phyloP scores from a whole-genome alignment of 2,329 filamentous ascomycete genomes.

The Verruconis gallopava region DNA sequence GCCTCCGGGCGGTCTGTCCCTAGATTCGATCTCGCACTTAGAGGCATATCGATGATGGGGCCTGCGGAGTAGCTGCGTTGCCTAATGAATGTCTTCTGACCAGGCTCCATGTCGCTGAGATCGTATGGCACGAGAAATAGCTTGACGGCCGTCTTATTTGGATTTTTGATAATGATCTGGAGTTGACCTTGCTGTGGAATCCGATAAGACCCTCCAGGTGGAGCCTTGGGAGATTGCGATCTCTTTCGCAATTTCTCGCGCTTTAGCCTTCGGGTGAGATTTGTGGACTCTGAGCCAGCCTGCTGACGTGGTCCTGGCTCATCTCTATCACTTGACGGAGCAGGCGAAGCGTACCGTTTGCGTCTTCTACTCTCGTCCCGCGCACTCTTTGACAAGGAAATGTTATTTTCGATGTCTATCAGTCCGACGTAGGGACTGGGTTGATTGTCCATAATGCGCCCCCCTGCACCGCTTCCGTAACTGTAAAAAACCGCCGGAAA shows the following conservation, averaged over 20 bases:
- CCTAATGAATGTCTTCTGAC: constrained; percentile 89
- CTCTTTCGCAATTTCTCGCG: constrained; percentile 43
- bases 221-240: constrained; percentile 47
- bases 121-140: constrained; percentile 91
- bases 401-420: constrained; percentile 68
- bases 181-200: constrained; percentile 90
- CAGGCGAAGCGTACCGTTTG: constrained; percentile 13
- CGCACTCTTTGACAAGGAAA: neutral
- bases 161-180: constrained; percentile 95
- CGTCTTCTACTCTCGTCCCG: constrained; percentile 3
- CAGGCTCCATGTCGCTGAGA: constrained; percentile 78
- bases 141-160: constrained; percentile 96
- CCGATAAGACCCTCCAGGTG: constrained; percentile 80
- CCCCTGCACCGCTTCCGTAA: constrained; percentile 45
- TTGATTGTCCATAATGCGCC: constrained; percentile 52
- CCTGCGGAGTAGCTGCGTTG: constrained; percentile 88
- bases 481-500: constrained; percentile 96
- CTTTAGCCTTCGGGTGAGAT: constrained; percentile 16
- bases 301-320: neutral
- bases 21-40: constrained; percentile 32
- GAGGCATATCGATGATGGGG: constrained; percentile 62
- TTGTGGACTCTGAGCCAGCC: neutral
- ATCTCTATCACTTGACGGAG: constrained; percentile 10
- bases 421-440: constrained; percentile 93
- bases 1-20: constrained; percentile 43